These are phyloP conservation scores for Colletotrichum siamense DNA, from an alignment of 2,329 filamentous ascomycete species.

Conservation along the genomic window DNA sequence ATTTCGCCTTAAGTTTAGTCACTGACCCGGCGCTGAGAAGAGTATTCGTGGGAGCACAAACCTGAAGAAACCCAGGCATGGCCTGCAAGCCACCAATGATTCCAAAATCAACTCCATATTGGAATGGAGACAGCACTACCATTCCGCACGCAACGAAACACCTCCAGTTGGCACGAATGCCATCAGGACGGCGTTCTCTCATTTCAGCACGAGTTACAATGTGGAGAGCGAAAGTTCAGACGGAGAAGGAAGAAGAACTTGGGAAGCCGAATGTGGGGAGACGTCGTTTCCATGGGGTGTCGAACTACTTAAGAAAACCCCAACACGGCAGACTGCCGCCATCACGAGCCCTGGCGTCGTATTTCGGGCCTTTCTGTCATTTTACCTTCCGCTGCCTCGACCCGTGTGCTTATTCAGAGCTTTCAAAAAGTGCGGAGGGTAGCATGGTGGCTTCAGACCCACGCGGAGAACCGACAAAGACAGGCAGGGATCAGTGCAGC, in stretches of 20 bases:
- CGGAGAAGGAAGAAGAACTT: neutral
- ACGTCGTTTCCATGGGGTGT: neutral
- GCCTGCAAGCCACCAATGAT: conserved; percentile 56
- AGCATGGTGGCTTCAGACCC: neutral
- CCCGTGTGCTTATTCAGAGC: neutral
- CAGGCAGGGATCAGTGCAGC: neutral
- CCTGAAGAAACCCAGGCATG: conserved; percentile 53
- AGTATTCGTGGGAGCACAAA: too few species aligned
- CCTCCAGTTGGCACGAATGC: conserved; percentile 42
- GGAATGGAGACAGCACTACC: conserved; percentile 38
- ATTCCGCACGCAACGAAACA: conserved; percentile 52
- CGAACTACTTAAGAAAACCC: neutral
- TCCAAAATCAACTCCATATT: conserved; percentile 58
- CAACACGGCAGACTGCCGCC: neutral
- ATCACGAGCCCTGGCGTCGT: neutral
- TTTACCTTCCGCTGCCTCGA: neutral
- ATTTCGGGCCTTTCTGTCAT: neutral
- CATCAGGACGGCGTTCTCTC: neutral
- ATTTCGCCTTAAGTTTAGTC: too few species aligned
- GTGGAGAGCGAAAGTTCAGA: neutral
- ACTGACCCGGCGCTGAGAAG: too few species aligned
- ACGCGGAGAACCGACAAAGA: neutral
- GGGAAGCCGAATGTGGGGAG: neutral
- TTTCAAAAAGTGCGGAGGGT: neutral
- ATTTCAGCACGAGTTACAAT: neutral